Percentiles rank a stretch among this genome's conserved stretches.
These are phyloP conservation scores for Sordariomycetes sp. DNA, from an alignment of 2,329 filamentous ascomycete genomes.

Conservation along the genomic window DNA sequence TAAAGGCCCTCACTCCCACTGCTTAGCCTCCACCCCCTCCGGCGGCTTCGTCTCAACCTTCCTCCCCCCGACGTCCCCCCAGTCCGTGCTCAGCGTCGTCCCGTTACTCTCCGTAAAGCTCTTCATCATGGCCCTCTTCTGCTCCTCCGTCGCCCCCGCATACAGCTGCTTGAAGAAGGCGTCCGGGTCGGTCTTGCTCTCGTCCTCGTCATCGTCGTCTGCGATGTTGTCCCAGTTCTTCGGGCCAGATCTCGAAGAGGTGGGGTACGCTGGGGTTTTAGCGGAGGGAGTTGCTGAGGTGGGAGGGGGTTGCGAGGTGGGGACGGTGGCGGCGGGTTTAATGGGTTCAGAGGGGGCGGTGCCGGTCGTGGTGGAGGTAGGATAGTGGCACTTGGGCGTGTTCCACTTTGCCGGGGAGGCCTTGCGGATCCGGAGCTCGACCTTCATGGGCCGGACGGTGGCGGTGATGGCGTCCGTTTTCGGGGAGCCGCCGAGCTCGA, in stretches of 20 bases:
- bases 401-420: constrained; percentile 56
- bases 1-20: constrained; percentile 31
- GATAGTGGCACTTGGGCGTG: constrained; percentile 11
- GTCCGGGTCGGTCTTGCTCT: constrained; percentile 45
- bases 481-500: background rate
- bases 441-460: constrained; percentile 61
- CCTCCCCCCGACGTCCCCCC: constrained; percentile 63
- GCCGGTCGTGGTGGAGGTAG: background rate
- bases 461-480: constrained; percentile 25
- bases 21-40: constrained; percentile 65
- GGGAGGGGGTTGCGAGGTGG: background rate
- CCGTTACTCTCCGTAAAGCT: constrained; percentile 90
- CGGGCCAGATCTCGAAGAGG: constrained; percentile 67
- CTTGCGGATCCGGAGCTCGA: constrained; percentile 67
- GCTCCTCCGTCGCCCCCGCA: constrained; percentile 61
- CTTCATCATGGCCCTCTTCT: constrained; percentile 92
- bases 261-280: constrained; percentile 57
- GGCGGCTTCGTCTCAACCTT: constrained; percentile 63
- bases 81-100: constrained; percentile 84
- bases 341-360: background rate
- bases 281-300: constrained; percentile 2
- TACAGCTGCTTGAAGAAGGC: constrained; percentile 87
- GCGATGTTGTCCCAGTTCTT: constrained; percentile 87
- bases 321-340: background rate
- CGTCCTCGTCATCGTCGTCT: constrained; percentile 43